These are phyloP conservation scores for Jacaranda mimosifolia DNA, from an alignment of 257 asterid species.

Conservation along the genomic window DNA sequence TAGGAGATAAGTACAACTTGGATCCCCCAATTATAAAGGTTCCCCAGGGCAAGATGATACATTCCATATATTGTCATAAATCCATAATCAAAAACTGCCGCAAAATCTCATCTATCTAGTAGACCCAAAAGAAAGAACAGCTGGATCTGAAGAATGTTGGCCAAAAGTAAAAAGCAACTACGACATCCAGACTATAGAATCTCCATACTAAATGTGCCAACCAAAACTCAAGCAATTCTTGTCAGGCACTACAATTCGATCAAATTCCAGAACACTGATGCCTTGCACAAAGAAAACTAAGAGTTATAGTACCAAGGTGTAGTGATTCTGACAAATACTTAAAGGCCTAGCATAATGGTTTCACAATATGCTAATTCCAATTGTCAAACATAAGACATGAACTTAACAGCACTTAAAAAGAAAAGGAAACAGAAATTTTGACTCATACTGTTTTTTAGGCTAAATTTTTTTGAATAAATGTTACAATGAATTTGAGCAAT, in stretches of 20 bases:
- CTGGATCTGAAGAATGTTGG: constrained; percentile 17
- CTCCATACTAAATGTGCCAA: constrained; percentile 11
- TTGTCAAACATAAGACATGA: neutral
- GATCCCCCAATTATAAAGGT: too few relatives aligned
- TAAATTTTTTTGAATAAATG: neutral
- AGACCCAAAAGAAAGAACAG: constrained; percentile 23
- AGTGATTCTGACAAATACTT: neutral
- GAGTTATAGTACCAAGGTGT: neutral
- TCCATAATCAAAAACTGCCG: constrained; percentile 24
- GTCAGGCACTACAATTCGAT: neutral
- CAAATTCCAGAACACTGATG: neutral
- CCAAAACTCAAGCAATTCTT: neutral
- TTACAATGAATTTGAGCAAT: neutral
- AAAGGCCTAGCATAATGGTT: neutral
- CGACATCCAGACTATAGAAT: neutral
- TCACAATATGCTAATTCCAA: neutral
- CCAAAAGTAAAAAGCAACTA: constrained; percentile 15
- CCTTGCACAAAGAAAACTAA: neutral
- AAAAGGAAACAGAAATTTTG: too few relatives aligned
- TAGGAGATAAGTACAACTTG: constrained; percentile 3
- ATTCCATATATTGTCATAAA: constrained; percentile 16
- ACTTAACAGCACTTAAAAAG: neutral
- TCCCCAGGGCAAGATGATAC: neutral
- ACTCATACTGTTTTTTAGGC: too few relatives aligned
- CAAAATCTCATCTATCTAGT: constrained; percentile 12